Conservation (phyloP, 495 filamentous ascomycete genomes). For the Aspergillus kassunensis region DNA sequence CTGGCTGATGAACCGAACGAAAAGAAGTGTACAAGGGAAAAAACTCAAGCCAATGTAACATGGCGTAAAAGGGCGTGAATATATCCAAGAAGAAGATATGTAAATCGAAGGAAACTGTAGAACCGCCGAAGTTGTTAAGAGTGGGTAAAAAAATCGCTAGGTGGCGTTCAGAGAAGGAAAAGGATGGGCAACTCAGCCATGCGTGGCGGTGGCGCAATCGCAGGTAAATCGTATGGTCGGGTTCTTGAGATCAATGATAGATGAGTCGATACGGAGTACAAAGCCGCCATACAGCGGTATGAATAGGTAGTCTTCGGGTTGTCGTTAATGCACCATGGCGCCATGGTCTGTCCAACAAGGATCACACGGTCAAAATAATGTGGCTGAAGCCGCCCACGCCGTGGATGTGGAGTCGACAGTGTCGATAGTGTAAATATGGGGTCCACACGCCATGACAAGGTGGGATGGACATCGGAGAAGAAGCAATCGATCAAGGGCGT, state of each 20-base stretch:
- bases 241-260: not conserved
- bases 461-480: not conserved
- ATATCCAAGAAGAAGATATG: slow-evolving; percentile 7
- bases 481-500: not conserved
- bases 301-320: too few relatives aligned
- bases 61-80: slow-evolving; percentile 1
- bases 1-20: not conserved
- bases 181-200: not conserved
- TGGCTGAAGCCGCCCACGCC: not conserved
- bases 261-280: too few relatives aligned
- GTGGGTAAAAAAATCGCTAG: slow-evolving; percentile 13
- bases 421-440: not conserved
- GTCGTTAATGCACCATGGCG: too few relatives aligned
- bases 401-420: not conserved
- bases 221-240: not conserved
- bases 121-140: slow-evolving; percentile 5
- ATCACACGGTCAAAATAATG: too few relatives aligned
- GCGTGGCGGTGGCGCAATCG: not conserved
- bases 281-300: too few relatives aligned
- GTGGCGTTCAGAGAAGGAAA: slow-evolving; percentile 1
- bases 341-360: too few relatives aligned
- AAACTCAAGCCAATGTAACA: slow-evolving; percentile 15
- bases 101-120: not conserved
- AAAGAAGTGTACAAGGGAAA: slow-evolving; percentile 13
- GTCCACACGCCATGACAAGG: not conserved